phyloP scores from a whole-genome alignment of 495 filamentous ascomycete genomes.

The Penicillium lividum region DNA sequence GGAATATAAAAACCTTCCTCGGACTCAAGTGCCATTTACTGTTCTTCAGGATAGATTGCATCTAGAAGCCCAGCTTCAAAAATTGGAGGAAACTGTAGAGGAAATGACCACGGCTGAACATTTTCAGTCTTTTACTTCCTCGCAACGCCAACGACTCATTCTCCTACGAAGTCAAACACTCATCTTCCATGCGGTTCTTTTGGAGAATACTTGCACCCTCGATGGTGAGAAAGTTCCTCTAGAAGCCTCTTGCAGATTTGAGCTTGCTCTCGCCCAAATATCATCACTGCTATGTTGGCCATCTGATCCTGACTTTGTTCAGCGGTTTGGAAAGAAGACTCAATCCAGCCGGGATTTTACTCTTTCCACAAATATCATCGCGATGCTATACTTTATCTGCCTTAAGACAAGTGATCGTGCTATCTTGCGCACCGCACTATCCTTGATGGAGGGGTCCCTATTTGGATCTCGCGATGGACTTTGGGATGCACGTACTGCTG shows the following conservation, averaged over 20 bases:
- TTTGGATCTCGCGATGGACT: conserved; percentile 22
- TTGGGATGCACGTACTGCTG: conserved; percentile 21
- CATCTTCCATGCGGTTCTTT: conserved; percentile 14
- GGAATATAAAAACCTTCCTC: conserved; percentile 7
- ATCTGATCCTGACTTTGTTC: no score
- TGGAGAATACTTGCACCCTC: conserved; percentile 14
- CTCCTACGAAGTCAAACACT: conserved; percentile 16
- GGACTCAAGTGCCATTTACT: conserved; percentile 12
- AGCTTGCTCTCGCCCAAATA: conserved; percentile 14
- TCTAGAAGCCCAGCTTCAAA: conserved; percentile 11
- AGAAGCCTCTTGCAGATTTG: conserved; percentile 1
- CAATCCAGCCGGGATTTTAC: conserved; percentile 14
- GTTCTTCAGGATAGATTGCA: conserved; percentile 15
- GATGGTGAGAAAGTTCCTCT: background rate
- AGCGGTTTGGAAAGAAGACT: background rate
- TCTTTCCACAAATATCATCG: conserved; percentile 21
- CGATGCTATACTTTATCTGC: conserved; percentile 23
- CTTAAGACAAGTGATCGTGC: conserved; percentile 16
- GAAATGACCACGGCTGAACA: background rate
- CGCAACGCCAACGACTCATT: conserved; percentile 3
- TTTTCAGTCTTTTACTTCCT: background rate
- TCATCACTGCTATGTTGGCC: conserved; percentile 12
- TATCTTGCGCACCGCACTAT: conserved; percentile 12
- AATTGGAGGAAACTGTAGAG: conserved; percentile 8
- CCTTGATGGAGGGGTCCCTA: conserved; percentile 12